Base-by-base conservation (phyloP, 2,329 filamentous ascomycete species). In the Ophiostoma populinum region DNA sequence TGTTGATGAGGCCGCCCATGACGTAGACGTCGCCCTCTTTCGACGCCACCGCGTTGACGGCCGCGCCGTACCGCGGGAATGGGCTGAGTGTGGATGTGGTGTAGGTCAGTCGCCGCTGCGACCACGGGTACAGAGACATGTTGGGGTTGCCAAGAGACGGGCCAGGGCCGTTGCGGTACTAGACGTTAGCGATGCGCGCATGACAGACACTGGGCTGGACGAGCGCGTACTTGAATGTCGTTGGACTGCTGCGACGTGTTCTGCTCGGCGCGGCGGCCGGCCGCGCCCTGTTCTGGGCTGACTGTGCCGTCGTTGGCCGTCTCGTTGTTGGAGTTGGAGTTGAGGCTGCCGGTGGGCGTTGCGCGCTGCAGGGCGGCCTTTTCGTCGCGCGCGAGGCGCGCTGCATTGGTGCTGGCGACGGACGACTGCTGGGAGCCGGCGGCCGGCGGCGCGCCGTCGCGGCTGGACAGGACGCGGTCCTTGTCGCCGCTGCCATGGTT, bases 11-110 rank as follows among this genome's bases (percentile, higher is more conserved):
- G 34, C 90, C 90, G 43, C 90, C 90, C 86, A 98, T 95, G 50
- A 98, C 68, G 50, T 95, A 98, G 38, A 98, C 80, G 47, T 92
- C 83, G 40, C 92, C 92, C 56, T 98, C 90, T 57, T 95, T 95
- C 25, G 86, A 94, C 17, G 86, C 80, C 12, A 79, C 67, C 1
- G 85, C 71, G 54, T 98, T 98, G 53, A 94, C 87, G 6, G 92
- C 90, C 34, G 92, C 85, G 52, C 90, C 90, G 67, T 98, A 98
- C 53, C 90, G 75, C 11, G 90, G 90, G 47, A 98, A 98, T 0
- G 90, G 90, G 46, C 82, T 86, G 9, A 77, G 70, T 49, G 85
- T 76, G 3, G 76, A 70, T 5, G 82, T 75, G 12, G 81, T 81
- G 54, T 93, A 93, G 44, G 80, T 87, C 35, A 98, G 57, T 37